phyloP scores from a whole-genome alignment of 2,329 filamentous ascomycete genomes.

The Calonectria pauciramosa region DNA sequence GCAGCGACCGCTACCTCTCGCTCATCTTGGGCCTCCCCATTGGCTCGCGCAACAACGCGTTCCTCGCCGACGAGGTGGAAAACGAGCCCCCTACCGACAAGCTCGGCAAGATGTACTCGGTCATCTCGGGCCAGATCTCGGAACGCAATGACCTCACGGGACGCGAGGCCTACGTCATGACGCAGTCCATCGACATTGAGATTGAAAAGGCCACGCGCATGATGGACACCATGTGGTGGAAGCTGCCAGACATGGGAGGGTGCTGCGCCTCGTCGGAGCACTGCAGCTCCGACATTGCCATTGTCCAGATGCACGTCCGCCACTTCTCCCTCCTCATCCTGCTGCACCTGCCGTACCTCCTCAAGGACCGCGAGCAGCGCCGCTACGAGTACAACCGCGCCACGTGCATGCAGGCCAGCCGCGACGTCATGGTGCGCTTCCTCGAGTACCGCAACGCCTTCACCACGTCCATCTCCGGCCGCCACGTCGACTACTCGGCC shows the following conservation, averaged over 20 bases:
- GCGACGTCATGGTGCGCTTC: conserved; percentile 64
- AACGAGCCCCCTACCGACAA: conserved; percentile 55
- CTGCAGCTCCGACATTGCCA: conserved; percentile 40
- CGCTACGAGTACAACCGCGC: conserved; percentile 61
- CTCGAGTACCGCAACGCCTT: conserved; percentile 56
- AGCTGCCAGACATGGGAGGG: conserved; percentile 46
- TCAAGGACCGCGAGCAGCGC: conserved; percentile 57
- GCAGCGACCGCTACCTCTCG: conserved; percentile 64
- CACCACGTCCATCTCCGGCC: conserved; percentile 44
- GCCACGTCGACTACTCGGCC: conserved; percentile 66
- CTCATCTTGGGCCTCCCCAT: conserved; percentile 65
- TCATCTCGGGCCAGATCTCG: conserved; percentile 60
- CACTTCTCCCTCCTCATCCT: conserved; percentile 66
- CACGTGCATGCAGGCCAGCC: conserved; percentile 63
- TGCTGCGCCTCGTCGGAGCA: conserved; percentile 38
- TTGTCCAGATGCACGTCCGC: conserved; percentile 62
- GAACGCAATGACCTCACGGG: conserved; percentile 58
- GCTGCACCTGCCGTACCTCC: conserved; percentile 69
- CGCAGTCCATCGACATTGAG: conserved; percentile 61
- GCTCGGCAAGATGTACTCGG: conserved; percentile 60
- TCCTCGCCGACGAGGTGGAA: conserved; percentile 45
- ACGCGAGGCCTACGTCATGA: conserved; percentile 55
- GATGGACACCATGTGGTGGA: conserved; percentile 65
- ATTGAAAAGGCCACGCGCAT: conserved; percentile 58
- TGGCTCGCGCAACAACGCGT: conserved; percentile 57